These are phyloP conservation scores for Phialophora expanda DNA, from an alignment of 2,329 filamentous ascomycete species.

Conservation along the genomic window DNA sequence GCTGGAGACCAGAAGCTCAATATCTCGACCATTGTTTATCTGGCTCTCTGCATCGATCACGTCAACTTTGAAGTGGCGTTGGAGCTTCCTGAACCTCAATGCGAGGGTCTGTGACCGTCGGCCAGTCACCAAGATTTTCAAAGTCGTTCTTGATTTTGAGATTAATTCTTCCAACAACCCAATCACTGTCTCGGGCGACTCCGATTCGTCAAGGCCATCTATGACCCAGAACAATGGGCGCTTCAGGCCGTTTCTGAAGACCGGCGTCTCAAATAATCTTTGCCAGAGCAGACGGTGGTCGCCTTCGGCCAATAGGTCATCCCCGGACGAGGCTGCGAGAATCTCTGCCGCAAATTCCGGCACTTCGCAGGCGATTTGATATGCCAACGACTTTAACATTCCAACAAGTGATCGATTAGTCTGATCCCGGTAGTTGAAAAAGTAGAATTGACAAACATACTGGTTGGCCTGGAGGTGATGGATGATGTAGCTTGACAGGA, in stretches of 20 bases:
- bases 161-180: conserved; percentile 30
- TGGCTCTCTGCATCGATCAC: conserved; percentile 17
- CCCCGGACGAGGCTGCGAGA: conserved; percentile 37
- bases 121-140: conserved; percentile 38
- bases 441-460: conserved; percentile 41
- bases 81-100: conserved; percentile 17
- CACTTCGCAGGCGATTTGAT: conserved; percentile 40
- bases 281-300: conserved; percentile 44
- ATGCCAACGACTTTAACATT: conserved; percentile 40
- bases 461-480: conserved; percentile 30
- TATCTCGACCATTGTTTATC: conserved; percentile 25
- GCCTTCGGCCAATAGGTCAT: conserved; percentile 39
- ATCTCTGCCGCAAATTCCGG: conserved; percentile 37
- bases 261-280: conserved; percentile 42
- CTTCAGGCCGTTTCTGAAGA: conserved; percentile 40
- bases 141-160: conserved; percentile 29
- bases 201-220: conserved; percentile 49
- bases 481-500: conserved; percentile 40
- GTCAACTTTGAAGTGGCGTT: conserved; percentile 2
- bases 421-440: conserved; percentile 42
- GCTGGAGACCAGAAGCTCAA: conserved; percentile 23
- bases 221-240: conserved; percentile 48
- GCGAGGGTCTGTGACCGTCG: conserved; percentile 12
- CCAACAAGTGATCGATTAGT: conserved; percentile 37
- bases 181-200: conserved; percentile 34